Evolutionary conservation across 257 asterid species (phyloP).

Genomic region (Apocynum venetum): DNA sequence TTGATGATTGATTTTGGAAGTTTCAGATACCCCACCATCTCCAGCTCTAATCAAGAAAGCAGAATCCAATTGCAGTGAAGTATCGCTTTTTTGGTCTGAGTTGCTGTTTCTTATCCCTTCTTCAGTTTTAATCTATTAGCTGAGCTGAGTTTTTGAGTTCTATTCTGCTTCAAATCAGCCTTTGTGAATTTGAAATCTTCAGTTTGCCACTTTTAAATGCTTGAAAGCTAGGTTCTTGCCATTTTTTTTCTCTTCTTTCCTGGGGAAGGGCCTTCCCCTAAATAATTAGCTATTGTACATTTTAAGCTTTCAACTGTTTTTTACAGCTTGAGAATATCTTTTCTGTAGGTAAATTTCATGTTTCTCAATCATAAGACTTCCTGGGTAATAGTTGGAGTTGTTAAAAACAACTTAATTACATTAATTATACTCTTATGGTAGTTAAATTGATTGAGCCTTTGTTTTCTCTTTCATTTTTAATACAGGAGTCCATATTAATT

Average conservation of each 20-base stretch:
- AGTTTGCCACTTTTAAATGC: background rate
- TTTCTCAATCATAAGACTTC: background rate
- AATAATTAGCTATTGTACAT: background rate
- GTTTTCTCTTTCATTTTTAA: background rate
- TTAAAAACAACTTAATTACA: background rate
- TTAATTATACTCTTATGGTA: background rate
- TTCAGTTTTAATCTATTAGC: background rate
- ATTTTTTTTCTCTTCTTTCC: background rate
- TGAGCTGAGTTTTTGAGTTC: background rate
- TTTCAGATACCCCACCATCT: background rate
- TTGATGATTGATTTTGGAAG: conserved; percentile 2
- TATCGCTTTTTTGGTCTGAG: background rate
- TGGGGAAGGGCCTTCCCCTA: background rate
- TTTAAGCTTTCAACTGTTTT: background rate
- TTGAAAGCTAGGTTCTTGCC: background rate
- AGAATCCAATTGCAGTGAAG: background rate
- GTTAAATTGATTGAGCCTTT: background rate
- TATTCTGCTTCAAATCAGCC: background rate
- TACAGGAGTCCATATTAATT: background rate
- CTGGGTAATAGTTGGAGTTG: background rate
- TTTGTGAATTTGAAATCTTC: background rate
- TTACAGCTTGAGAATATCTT: background rate
- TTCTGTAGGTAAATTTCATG: background rate
- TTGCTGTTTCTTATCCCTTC: background rate
- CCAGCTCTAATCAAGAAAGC: background rate